Conservation (phyloP, 2,329 filamentous ascomycete genomes). For the Ascochyta lentis region DNA sequence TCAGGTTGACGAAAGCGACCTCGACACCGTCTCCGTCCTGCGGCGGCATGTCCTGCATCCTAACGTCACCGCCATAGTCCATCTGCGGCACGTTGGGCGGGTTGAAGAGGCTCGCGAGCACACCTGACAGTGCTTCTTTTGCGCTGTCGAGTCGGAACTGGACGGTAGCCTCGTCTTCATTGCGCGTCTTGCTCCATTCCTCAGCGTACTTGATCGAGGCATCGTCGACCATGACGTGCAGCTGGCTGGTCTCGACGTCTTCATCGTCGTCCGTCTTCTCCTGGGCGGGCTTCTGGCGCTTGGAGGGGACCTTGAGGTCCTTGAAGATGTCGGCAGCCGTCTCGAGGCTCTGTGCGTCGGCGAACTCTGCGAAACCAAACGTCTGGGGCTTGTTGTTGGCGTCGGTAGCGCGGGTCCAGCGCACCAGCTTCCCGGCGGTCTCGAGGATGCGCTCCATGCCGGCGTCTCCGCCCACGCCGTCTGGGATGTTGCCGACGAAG, state of each 20-base stretch:
- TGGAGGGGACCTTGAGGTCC: slow-evolving; percentile 80
- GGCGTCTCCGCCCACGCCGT: slow-evolving; percentile 77
- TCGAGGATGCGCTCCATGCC: slow-evolving; percentile 79
- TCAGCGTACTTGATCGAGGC: slow-evolving; percentile 85
- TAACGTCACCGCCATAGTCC: slow-evolving; percentile 71
- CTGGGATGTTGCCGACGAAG: slow-evolving; percentile 85
- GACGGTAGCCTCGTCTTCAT: slow-evolving; percentile 66
- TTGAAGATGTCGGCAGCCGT: slow-evolving; percentile 84
- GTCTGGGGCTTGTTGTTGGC: slow-evolving; percentile 82
- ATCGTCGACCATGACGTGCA: slow-evolving; percentile 78
- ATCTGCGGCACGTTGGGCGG: slow-evolving; percentile 54
- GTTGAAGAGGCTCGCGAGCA: slow-evolving; percentile 75
- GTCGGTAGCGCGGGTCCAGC: slow-evolving; percentile 82
- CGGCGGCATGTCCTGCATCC: slow-evolving; percentile 68
- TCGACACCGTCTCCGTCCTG: slow-evolving; percentile 71
- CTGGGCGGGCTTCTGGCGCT: slow-evolving; percentile 68
- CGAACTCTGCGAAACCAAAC: slow-evolving; percentile 96
- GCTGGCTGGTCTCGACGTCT: slow-evolving; percentile 69
- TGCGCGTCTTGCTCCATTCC: slow-evolving; percentile 72
- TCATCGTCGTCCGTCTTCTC: slow-evolving; percentile 51
- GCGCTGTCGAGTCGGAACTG: slow-evolving; percentile 75
- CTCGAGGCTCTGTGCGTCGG: slow-evolving; percentile 86
- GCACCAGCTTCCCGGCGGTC: slow-evolving; percentile 77
- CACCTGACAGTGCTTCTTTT: slow-evolving; percentile 69
- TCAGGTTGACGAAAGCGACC: slow-evolving; percentile 86